These are phyloP conservation scores for Aspergillus aculeatus DNA, from an alignment of 2,329 filamentous ascomycete species.

Conservation along the genomic window DNA sequence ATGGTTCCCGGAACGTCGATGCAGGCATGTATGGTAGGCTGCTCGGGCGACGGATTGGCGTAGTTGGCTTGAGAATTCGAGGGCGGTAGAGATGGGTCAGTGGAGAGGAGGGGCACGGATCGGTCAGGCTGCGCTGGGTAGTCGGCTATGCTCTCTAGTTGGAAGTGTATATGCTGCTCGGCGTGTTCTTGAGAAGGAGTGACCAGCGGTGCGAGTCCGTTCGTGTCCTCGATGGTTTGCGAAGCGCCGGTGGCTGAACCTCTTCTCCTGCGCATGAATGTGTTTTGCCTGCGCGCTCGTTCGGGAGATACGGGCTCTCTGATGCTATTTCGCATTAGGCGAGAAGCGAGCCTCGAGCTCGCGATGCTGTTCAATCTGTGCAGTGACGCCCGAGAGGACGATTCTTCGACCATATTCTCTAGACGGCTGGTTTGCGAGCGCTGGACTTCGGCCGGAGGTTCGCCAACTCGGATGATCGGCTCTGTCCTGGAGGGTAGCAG, in stretches of 20 bases:
- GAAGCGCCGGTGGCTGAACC: slow-evolving; percentile 8
- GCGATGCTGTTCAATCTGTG: slow-evolving; percentile 31
- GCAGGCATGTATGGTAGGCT: neutral
- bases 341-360: slow-evolving; percentile 18
- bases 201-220: slow-evolving; percentile 1
- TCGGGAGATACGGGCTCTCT: slow-evolving; percentile 18
- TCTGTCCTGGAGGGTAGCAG: slow-evolving; percentile 31
- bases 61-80: neutral
- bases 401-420: slow-evolving; percentile 21
- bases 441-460: slow-evolving; percentile 16
- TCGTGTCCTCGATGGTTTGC: slow-evolving; percentile 2
- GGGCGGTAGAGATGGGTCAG: neutral
- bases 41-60: neutral
- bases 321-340: slow-evolving; percentile 18
- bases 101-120: neutral
- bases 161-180: neutral
- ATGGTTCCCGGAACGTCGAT: slow-evolving; percentile 12
- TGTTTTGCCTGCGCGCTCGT: slow-evolving; percentile 14
- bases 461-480: slow-evolving; percentile 15
- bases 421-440: slow-evolving; percentile 29
- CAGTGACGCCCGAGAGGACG: slow-evolving; percentile 25
- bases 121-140: neutral
- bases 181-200: neutral
- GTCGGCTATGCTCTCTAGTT: neutral
- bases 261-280: slow-evolving; percentile 12